Evolutionary conservation across 176 grass and related monocot genomes (phyloP).

Genomic region (Tillandsia leiboldiana): DNA sequence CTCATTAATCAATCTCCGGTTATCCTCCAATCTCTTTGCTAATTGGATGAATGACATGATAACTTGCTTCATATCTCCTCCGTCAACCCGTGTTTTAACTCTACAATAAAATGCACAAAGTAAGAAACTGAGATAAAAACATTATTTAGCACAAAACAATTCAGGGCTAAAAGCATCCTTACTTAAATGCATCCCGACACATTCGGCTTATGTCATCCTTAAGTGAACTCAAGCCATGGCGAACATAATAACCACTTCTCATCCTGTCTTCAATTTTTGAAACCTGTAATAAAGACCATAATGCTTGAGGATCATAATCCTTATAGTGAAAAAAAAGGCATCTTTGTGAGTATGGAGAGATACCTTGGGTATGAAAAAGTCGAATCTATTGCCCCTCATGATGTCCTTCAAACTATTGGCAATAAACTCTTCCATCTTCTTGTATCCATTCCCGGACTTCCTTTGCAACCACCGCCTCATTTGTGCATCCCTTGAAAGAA

Average conservation of each 20-base stretch:
- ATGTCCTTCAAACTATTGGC: constrained; percentile 72
- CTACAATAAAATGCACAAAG: constrained; percentile 34
- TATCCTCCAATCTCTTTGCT: constrained; percentile 71
- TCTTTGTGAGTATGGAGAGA: not conserved
- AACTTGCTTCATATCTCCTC: constrained; percentile 80
- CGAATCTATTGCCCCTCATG: constrained; percentile 74
- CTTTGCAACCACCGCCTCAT: constrained; percentile 91
- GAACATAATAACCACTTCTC: constrained; percentile 86
- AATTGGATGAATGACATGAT: constrained; percentile 87
- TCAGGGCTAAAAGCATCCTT: constrained; percentile 25
- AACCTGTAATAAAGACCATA: constrained; percentile 47
- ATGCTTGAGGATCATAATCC: not conserved
- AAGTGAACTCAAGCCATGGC: constrained; percentile 76
- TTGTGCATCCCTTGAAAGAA: constrained; percentile 94
- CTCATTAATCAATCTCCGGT: constrained; percentile 50
- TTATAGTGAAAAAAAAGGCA: not conserved
- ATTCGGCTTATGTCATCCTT: constrained; percentile 91
- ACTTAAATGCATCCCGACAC: constrained; percentile 94
- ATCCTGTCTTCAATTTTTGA: constrained; percentile 86
- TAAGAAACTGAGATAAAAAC: constrained; percentile 34
- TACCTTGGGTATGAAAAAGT: constrained; percentile 85
- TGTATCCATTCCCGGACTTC: constrained; percentile 74
- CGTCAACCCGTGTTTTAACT: constrained; percentile 58
- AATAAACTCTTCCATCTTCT: constrained; percentile 76
- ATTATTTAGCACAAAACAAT: constrained; percentile 6